phyloP scores from a whole-genome alignment of 495 filamentous ascomycete species.

The Penicillium chermesinum region DNA sequence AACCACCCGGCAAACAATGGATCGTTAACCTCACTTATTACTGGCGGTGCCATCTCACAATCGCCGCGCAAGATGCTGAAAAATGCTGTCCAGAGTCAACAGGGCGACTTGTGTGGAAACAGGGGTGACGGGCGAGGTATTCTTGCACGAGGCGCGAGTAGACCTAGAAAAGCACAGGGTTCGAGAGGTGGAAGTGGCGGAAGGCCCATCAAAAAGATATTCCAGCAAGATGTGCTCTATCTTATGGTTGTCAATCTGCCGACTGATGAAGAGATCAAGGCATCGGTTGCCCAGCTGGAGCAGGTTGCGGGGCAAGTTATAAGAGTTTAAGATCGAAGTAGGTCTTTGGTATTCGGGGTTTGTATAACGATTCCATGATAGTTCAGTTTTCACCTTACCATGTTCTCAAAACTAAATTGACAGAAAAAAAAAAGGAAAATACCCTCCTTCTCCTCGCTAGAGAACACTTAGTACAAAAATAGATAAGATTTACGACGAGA shows the following conservation, averaged over 20 bases:
- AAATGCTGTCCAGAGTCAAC: neutral
- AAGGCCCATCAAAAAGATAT: neutral
- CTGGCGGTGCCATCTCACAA: slow-evolving; percentile 5
- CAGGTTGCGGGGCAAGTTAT: neutral
- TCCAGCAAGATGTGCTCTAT: neutral
- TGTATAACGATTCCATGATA: too few species aligned
- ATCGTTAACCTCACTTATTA: slow-evolving; percentile 9
- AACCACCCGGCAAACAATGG: slow-evolving; percentile 15
- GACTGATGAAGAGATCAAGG: neutral
- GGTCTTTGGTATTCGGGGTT: too few species aligned
- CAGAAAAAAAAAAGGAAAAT: too few species aligned
- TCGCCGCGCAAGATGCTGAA: neutral
- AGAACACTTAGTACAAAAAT: too few species aligned
- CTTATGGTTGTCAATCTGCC: neutral
- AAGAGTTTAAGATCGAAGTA: too few species aligned
- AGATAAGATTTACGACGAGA: too few species aligned
- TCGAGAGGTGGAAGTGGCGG: neutral
- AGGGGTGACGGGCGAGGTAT: neutral
- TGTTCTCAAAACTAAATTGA: too few species aligned
- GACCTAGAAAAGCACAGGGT: neutral
- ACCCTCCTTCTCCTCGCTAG: too few species aligned
- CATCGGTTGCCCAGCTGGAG: neutral
- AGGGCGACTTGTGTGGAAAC: neutral
- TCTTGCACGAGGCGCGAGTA: neutral
- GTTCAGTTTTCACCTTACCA: too few species aligned